Evolutionary conservation across 192 early-diverging fungal species (phyloP), one percentile per base, ranked within the genome.

Genomic region (Fimicolochytrium jonesii): DNA sequence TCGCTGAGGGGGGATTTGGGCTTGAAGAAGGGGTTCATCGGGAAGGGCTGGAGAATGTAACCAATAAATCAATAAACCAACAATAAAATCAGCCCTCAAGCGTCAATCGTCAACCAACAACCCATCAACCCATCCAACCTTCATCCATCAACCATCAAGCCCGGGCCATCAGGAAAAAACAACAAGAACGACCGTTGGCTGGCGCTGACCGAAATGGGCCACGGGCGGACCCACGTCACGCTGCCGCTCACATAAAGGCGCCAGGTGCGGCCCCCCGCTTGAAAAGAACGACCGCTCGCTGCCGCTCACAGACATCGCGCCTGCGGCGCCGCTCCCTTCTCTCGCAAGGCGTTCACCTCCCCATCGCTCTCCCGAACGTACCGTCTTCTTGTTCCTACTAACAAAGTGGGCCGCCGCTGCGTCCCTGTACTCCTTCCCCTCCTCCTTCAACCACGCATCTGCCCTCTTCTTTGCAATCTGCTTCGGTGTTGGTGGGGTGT

Each of bases 11-110:
- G 94, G 28, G 89, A 72, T 64, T 77, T 67, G 9, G 90, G 88
- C 47, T 81, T 84, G 82, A 93, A 97, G 39, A 77, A 69, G 13
- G 90, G 92, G 69, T 97, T 97, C 78, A 92, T 81, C 6, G 92
- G 92, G 76, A 94, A 97, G 31, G 94, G 94, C 65, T 67, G 46
- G 18, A 23, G 4, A 7, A 30, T 18, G 3, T 4, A 17, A n/a
- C n/a, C n/a, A n/a, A n/a, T n/a, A n/a, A n/a, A n/a, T n/a, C n/a
- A n/a, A n/a, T n/a, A n/a, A n/a, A n/a, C n/a, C n/a, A n/a, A n/a
- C n/a, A 36, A 36, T 11, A 36, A 35, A 13, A 18, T 56, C 3
- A 36, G 18, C n/a, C 3, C 25, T 35, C 13, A 42, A 5, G 11
- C 25, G 17, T 33, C 17, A 33, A 17, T n/a, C 17, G 29, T 55